Evolutionary conservation across 768 basidiomycete species (phyloP), one percentile per base, ranked within the genome.

Genomic region (Sarcomyxa edulis): DNA sequence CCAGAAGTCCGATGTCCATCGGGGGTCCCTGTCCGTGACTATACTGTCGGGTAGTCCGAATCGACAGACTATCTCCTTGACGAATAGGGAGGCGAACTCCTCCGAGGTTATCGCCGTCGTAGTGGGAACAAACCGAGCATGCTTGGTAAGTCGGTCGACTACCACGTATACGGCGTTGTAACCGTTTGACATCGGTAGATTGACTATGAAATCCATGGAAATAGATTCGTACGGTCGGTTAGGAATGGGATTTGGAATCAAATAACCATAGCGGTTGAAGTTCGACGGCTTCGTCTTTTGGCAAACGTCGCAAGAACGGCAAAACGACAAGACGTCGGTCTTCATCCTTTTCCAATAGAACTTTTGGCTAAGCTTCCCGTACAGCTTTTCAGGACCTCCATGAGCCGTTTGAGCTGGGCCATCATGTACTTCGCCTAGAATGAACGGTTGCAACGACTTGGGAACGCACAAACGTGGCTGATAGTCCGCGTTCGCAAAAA

Each of bases 221-320:
- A n/a, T n/a, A n/a, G n/a, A n/a, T n/a, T n/a, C n/a, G 4, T 37
- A 35, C 12, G 41, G 24, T 1, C n/a, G n/a, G n/a, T n/a, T n/a
- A n/a, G n/a, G n/a, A n/a, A n/a, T n/a, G n/a, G n/a, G n/a, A n/a
- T n/a, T n/a, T n/a, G n/a, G n/a, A n/a, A n/a, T n/a, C n/a, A n/a
- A n/a, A n/a, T n/a, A n/a, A n/a, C n/a, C n/a, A n/a, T n/a, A n/a
- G n/a, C n/a, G n/a, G n/a, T n/a, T n/a, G n/a, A n/a, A n/a, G n/a
- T n/a, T n/a, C n/a, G n/a, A n/a, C n/a, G n/a, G n/a, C 21, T 56
- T 56, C 7, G 43, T 48, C 30, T 58, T 55, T 27, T 58, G 56
- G 34, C 52, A 54, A 3, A 50, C 21, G 18, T 54, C 51, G 30
- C 54, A 58, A 0, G 50, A 31, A 2, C 20, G 15, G 2, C 16